Evolutionary conservation across 2,329 filamentous ascomycete genomes (phyloP), one percentile per base, ranked within the genome.

Genomic region (Alternaria sp.): DNA sequence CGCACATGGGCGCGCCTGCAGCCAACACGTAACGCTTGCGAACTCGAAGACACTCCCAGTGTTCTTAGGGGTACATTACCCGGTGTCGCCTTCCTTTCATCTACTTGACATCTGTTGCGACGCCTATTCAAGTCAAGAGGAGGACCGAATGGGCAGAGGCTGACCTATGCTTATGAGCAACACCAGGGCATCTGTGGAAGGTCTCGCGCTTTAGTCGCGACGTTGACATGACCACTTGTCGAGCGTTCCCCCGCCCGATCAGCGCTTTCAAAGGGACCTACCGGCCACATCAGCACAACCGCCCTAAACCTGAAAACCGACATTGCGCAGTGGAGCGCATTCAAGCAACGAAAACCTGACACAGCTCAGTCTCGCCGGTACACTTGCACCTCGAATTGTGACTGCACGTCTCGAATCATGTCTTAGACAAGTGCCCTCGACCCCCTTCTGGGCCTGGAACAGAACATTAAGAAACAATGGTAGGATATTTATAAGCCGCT

Each of bases 121-220:
- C 15, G 11, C 44, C 17, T 23, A 6, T 10, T 9, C 12, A 26
- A 15, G 52, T 28, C 13, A 57, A 65, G 63, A 65, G 63, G 59
- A 45, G 60, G 60, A 47, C 9, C 13, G 5, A 15, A 32, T 26
- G 10, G 30, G 44, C 17, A 17, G 4, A 46, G 21, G 15, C 26
- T 46, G 17, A 49, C 15, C 32, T 32, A 13, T 46, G 26, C 17
- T 10, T 30, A n/a, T 32, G 17, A 30, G 15, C 40, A 55, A 46
- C 56, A 59, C 40, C 55, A 62, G 47, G 17, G 47, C 30, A n/a
- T 19, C 13, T 13, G 11, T 46, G 12, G 25, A 49, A 6, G 26
- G 4, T n/a, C 40, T 17, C 17, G 51, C 30, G n/a, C 59, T 52
- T 15, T 45, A n/a, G 30, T 56, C n/a, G 58, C 26, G n/a, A 13